These are phyloP conservation scores for Colletotrichum chlorophyti DNA, from an alignment of 2,329 filamentous ascomycete genomes.

Conservation along the genomic window DNA sequence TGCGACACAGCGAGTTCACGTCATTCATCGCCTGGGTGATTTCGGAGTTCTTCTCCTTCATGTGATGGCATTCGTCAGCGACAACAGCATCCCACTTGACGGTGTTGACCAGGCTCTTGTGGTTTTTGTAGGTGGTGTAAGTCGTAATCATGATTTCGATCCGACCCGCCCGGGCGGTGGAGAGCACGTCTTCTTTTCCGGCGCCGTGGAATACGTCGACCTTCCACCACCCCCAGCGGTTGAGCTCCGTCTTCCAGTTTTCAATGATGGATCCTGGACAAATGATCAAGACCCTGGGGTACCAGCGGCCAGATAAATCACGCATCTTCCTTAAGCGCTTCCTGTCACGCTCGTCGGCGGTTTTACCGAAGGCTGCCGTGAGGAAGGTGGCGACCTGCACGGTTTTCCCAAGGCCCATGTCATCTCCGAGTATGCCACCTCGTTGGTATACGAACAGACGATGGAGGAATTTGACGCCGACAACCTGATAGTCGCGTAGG, in stretches of 20 bases:
- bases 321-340: conserved; percentile 90
- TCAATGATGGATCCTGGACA: conserved; percentile 88
- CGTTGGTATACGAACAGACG: conserved; percentile 89
- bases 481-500: conserved; percentile 88
- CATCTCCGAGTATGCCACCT: conserved; percentile 90
- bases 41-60: conserved; percentile 81
- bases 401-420: conserved; percentile 98
- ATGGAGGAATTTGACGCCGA: conserved; percentile 85
- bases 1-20: conserved; percentile 88
- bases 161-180: conserved; percentile 76
- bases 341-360: conserved; percentile 81
- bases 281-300: conserved; percentile 82
- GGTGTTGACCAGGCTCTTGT: conserved; percentile 76
- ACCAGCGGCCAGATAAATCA: conserved; percentile 71
- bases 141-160: conserved; percentile 94
- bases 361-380: conserved; percentile 92
- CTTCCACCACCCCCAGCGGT: conserved; percentile 96
- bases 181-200: conserved; percentile 72
- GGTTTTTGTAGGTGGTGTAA: conserved; percentile 87
- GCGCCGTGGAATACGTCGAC: conserved; percentile 80
- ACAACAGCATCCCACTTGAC: conserved; percentile 93
- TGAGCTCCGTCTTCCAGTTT: conserved; percentile 89
- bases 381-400: conserved; percentile 95
- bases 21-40: conserved; percentile 88
- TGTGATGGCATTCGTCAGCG: conserved; percentile 89